Evolutionary conservation across 768 basidiomycete species (phyloP), one percentile per base, ranked within the genome.

Genomic region (Basidioascus undulatus): DNA sequence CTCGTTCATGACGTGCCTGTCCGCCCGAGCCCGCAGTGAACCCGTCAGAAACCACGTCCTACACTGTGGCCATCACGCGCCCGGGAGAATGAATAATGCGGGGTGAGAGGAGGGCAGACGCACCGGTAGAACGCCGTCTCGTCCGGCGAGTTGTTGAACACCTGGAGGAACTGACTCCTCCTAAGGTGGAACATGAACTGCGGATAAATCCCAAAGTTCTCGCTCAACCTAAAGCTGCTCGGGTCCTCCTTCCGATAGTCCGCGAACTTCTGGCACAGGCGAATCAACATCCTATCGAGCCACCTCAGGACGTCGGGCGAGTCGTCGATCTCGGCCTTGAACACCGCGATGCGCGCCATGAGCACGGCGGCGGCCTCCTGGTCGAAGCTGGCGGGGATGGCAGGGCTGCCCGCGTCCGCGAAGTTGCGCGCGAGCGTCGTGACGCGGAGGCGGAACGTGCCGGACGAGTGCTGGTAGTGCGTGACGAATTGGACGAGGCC

Each of bases 171-270:
- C 61, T 96, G 89, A 67, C 81, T 84, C 57, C 92, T 65, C 44
- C 89, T 69, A 46, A 98, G 60, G 61, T 98, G 92, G 74, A 96
- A 98, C 92, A 96, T 98, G 65, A 98, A 98, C 56, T 96, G 92
- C 13, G 92, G 92, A 58, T 98, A 98, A 52, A 98, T 94, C 56
- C 80, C 81, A 61, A 98, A 96, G 60, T 92, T 92, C 56, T 92
- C 84, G 42, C 72, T 67, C 48, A 98, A 65, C 50, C 84, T 67
- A 69, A 98, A 96, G 55, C 77, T 83, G 28, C 74, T 69, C 9
- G 92, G 80, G 55, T 96, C 92, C 59, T 96, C 92, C 63, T 96
- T 96, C 52, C 87, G 65, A 55, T 96, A 98, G 55, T 94, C 87
- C 37, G 92, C 92, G 53, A 96, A 96, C 65, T 96, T 98, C 65